Percentiles rank a stretch among this genome's conserved stretches.
These are phyloP conservation scores for Schizonepeta tenuifolia DNA, from an alignment of 257 asterid genomes.

Conservation along the genomic window DNA sequence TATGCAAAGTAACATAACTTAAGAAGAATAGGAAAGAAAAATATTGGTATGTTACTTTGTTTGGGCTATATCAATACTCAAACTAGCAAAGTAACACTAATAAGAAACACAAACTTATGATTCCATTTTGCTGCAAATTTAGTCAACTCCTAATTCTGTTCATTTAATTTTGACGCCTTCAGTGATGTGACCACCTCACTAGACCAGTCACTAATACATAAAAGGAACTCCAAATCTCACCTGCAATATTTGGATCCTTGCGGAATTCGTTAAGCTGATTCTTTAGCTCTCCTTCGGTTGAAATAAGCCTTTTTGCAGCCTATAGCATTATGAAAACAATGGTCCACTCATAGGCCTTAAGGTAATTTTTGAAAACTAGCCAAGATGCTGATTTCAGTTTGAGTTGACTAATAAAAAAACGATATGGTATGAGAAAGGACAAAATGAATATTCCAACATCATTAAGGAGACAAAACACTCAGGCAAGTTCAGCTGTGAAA, in stretches of 20 bases:
- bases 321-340: conserved; percentile 36
- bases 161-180: conserved; percentile 12
- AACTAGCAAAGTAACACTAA: not conserved
- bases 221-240: conserved; percentile 46
- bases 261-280: conserved; percentile 68
- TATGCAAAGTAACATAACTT: not conserved
- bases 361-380: conserved; percentile 14
- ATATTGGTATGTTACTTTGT: conserved; percentile 4
- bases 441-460: conserved; percentile 17
- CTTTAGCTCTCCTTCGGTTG: conserved; percentile 70
- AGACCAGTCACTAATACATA: conserved; percentile 26
- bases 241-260: conserved; percentile 66
- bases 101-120: not conserved
- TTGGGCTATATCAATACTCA: not conserved
- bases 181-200: conserved; percentile 9
- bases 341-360: conserved; percentile 8
- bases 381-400: conserved; percentile 21
- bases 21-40: not conserved
- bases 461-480: not conserved
- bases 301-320: conserved; percentile 94
- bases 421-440: not conserved
- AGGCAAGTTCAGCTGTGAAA: conserved; percentile 5
- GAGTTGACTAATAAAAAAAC: not conserved
- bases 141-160: conserved; percentile 1
- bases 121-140: not conserved